A percentile compares a stretch with the other conserved stretches of the same genome.
These are phyloP conservation scores for Neonothopanus nambi DNA, from an alignment of 1,284 basidiomycete genomes.

Conservation along the genomic window DNA sequence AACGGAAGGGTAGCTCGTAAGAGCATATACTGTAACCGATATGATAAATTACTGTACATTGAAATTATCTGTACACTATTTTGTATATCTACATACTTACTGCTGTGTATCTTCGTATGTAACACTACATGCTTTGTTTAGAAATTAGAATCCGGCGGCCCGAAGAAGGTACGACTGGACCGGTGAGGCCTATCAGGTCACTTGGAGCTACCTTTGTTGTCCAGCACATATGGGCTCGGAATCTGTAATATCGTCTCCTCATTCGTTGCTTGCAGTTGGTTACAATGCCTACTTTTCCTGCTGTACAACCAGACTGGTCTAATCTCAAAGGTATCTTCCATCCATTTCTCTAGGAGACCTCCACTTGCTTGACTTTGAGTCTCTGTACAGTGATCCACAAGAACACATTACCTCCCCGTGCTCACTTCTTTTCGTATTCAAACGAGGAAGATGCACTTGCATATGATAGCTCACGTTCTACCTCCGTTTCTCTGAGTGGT, in stretches of 20 bases:
- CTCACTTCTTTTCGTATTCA: slow-evolving; percentile 10
- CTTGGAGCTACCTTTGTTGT: too few relatives aligned
- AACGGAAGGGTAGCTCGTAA: slow-evolving; percentile 12
- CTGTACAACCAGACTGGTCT: slow-evolving; percentile 10
- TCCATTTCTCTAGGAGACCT: background rate
- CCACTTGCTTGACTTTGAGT: background rate
- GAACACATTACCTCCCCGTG: slow-evolving; percentile 11
- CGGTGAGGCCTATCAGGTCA: too few relatives aligned
- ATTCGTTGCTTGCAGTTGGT: too few relatives aligned
- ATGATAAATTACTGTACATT: background rate
- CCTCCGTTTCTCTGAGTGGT: slow-evolving; percentile 13
- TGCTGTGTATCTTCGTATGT: too few relatives aligned
- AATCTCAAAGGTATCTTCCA: slow-evolving; percentile 6
- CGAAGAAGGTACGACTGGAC: too few relatives aligned
- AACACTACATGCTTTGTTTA: too few relatives aligned
- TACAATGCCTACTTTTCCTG: slow-evolving; percentile 9
- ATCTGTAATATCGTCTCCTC: too few relatives aligned
- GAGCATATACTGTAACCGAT: background rate
- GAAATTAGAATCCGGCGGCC: too few relatives aligned
- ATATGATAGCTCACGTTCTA: slow-evolving; percentile 1
- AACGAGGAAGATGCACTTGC: slow-evolving; percentile 10
- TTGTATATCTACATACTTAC: too few relatives aligned
- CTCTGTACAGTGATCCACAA: slow-evolving; percentile 3
- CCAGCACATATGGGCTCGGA: too few relatives aligned
- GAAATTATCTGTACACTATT: background rate